Evolutionary conservation across 805 yeast species (phyloP).

Genomic region (Suhomyces sp.): DNA sequence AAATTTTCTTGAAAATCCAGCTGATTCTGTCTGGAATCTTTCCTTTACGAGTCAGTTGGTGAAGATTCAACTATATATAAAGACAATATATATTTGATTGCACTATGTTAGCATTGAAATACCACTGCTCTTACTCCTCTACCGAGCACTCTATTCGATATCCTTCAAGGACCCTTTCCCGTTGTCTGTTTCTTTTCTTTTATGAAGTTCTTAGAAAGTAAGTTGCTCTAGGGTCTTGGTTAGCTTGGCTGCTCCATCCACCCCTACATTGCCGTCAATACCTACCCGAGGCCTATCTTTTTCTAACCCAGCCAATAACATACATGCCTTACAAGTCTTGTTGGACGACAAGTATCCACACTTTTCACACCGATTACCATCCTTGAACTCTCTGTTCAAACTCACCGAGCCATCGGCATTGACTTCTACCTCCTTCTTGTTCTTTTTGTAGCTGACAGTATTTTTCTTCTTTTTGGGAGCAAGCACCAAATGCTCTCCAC

Average conservation of each 20-base stretch:
- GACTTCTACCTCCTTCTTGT: conserved; percentile 47
- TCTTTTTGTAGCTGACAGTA: conserved; percentile 35
- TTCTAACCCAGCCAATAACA: conserved; percentile 80
- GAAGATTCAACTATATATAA: neutral
- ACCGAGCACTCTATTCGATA: neutral
- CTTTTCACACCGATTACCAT: conserved; percentile 75
- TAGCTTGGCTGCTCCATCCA: conserved; percentile 62
- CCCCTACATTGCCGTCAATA: conserved; percentile 50
- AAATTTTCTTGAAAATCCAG: too few species aligned
- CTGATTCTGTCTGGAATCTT: too few species aligned
- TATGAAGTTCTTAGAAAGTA: conserved; percentile 34
- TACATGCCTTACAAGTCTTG: conserved; percentile 88
- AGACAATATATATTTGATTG: neutral
- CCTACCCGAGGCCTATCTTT: conserved; percentile 63
- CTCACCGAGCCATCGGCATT: conserved; percentile 63
- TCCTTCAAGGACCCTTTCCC: neutral
- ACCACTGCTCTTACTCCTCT: neutral
- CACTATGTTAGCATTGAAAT: neutral
- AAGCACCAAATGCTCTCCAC: conserved; percentile 83
- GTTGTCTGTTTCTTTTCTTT: neutral
- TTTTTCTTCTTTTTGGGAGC: conserved; percentile 50
- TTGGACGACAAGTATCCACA: conserved; percentile 94
- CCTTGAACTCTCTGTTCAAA: conserved; percentile 40
- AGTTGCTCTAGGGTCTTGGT: conserved; percentile 62
- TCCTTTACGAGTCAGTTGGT: neutral